Base-by-base conservation (phyloP, 176 grass and related monocot species). In the Poa pratensis region DNA sequence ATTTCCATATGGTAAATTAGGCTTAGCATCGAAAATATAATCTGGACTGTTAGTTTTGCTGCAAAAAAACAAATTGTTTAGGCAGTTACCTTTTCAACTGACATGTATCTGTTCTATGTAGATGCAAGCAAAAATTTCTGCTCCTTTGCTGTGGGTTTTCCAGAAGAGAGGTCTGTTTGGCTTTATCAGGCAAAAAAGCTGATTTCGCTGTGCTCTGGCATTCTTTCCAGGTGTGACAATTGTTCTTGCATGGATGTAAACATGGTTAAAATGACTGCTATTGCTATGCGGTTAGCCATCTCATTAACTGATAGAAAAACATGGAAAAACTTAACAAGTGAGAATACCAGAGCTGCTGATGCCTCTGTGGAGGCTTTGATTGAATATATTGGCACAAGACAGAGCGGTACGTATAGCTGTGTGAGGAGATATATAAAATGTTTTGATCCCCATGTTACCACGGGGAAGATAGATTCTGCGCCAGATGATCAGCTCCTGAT, bases 221-320 rank as follows among this genome's bases (percentile, higher is more conserved):
- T 98, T 85, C 89, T 98, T 87, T 84, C 91, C 13, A 80, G 89
- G 69, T 98, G 93, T 60, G 84, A 93, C 66, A 80, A 83, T 80
- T 90, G 87, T 65, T 85, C 52, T 77, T 75, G 62, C 65, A 83
- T 85, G 85, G 85, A 81, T 85, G 87, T 34, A 87, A 78, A 66
- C 66, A 86, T 87, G 34, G 71, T 87, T 90, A 70, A 87, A 45
- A 80, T 94, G 77, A 89, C 91, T 81, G 60, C 65, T 80, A 59
- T 90, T 88, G 83, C 93, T 84, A 90, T 98, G 96, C 90, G 89
- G 59, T 84, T 98, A 74, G 86, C 86, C 82, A 78, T 98, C 13
- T 95, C 93, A 55, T 86, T 98, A 85, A 95, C 96, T 69, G 96
- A 98, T 86, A 59, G 72, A 45, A 95, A 90, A 90, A 92, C 88